A percentile compares a stretch with the other conserved stretches of the same genome.
Evolutionary conservation across 2,329 filamentous ascomycete genomes (phyloP).

Genomic region (Ophiostoma populinum): DNA sequence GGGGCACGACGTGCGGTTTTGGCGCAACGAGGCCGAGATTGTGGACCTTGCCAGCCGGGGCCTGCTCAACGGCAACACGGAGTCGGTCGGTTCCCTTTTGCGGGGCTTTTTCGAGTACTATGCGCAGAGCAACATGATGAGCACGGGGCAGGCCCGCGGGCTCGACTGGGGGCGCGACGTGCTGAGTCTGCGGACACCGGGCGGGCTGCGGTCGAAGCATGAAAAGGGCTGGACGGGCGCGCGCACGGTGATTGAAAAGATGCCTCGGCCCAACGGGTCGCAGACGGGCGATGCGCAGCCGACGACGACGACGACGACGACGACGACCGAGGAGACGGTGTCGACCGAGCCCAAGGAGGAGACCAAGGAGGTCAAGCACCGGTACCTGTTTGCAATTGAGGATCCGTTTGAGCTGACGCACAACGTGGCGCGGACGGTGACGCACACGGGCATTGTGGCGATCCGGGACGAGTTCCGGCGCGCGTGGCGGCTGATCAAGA

Average conservation of each 20-base stretch:
- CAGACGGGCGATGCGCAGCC: constrained; percentile 12
- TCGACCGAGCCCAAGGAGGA: constrained; percentile 14
- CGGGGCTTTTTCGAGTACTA: constrained; percentile 83
- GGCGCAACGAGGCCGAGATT: constrained; percentile 58
- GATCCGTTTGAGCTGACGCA: constrained; percentile 81
- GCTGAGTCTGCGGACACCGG: constrained; percentile 54
- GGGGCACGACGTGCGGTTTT: constrained; percentile 59
- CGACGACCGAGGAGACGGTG: background rate
- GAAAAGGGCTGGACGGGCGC: constrained; percentile 79
- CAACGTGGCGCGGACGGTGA: constrained; percentile 77
- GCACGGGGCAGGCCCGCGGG: constrained; percentile 30
- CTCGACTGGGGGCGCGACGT: constrained; percentile 75
- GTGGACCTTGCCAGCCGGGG: constrained; percentile 36
- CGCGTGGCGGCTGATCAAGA: constrained; percentile 54
- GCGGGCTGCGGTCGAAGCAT: constrained; percentile 55
- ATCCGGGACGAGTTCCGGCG: constrained; percentile 75
- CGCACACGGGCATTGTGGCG: constrained; percentile 61
- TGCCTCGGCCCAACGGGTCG: background rate
- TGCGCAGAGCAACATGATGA: constrained; percentile 41
- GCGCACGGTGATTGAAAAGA: constrained; percentile 43
- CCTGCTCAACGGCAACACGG: constrained; percentile 48
- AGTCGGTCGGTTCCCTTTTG: constrained; percentile 54
- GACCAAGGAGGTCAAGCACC: constrained; percentile 54
- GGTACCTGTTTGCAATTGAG: constrained; percentile 78
- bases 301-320: constrained; percentile 10